Conservation (phyloP, 495 filamentous ascomycete genomes). For the Aspergillus taichungensis region DNA sequence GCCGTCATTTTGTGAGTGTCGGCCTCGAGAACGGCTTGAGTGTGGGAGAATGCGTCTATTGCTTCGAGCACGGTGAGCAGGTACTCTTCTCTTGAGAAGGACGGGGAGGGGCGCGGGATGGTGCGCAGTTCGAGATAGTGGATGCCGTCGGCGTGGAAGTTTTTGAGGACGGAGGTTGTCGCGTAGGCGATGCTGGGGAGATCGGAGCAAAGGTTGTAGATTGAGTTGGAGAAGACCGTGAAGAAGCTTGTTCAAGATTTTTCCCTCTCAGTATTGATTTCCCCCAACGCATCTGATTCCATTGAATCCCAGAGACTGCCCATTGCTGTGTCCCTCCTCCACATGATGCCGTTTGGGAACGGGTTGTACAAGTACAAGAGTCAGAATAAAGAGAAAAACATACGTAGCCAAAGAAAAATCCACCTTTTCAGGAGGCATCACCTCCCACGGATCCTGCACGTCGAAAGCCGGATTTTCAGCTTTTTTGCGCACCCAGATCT, state of each 20-base stretch:
- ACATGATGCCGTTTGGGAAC: too few relatives aligned
- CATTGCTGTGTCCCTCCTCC: too few relatives aligned
- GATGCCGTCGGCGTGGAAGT: constrained; percentile 65
- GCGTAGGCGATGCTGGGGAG: constrained; percentile 47
- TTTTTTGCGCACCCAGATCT: constrained; percentile 60
- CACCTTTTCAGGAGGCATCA: constrained; percentile 60
- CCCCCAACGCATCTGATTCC: too few relatives aligned
- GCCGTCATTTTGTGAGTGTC: constrained; percentile 35
- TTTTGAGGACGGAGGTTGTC: constrained; percentile 58
- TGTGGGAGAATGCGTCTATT: constrained; percentile 39
- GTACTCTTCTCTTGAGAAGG: constrained; percentile 54
- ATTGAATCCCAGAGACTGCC: too few relatives aligned
- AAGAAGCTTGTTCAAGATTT: constrained; percentile 49
- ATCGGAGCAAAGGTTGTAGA: constrained; percentile 63
- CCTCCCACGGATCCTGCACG: constrained; percentile 58
- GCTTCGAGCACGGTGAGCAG: constrained; percentile 52
- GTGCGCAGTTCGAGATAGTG: constrained; percentile 76
- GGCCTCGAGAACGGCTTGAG: background rate
- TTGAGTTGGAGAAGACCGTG: constrained; percentile 67
- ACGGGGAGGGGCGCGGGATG: constrained; percentile 57
- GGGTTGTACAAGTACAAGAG: too few relatives aligned
- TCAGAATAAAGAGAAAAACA: constrained; percentile 11
- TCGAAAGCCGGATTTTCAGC: constrained; percentile 32
- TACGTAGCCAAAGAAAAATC: constrained; percentile 65
- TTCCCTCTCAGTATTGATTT: too few relatives aligned